Base-by-base conservation (phyloP, 2,329 filamentous ascomycete genomes). In the Fusarium verrucosum region DNA sequence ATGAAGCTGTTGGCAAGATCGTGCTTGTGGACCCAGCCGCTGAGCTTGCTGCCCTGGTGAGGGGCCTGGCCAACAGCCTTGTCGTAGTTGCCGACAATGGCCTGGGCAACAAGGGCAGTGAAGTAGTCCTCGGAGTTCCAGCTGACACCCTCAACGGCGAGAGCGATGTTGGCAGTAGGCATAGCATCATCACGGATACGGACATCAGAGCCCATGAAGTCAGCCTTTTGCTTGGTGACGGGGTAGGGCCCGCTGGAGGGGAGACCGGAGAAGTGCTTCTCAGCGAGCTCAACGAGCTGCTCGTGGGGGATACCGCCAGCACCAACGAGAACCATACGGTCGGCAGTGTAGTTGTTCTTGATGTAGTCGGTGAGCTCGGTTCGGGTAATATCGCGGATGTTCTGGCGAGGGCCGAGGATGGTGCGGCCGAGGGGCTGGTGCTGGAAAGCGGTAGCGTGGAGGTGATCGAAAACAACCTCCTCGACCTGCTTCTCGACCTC, bases 81-180 rank as follows among this genome's bases (percentile, higher is more conserved):
- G 84, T 99, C 95, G 89, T 96, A 99, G 89, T 99, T 99, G 77
- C 95, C 95, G 71, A 99, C 94, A 73, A 99, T 98, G 74, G 95
- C 95, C 85, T 99, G 95, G 58, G 95, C 92, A 70, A 99, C 94
- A 56, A 99, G 87, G 65, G 92, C 96, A 73, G 95, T 97, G 85
- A 97, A 99, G 87, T 99, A 99, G 82, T 98, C 94, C 65, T 96
- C 92, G 72, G 97, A 94, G 83, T 92, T 96, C 95, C 95, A 99
- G 90, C 93, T 96, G 55, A 99, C 95, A 88, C 95, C 95, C 86
- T 99, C 95, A 45, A 99, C 95, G 59, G 95, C 94, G 76, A 99
- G 93, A 75, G 96, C 95, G 73, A 99, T 96, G 86, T 99, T 94
- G 78, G 95, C 95, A 68, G 94, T 95, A 73, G 91, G 91, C 81